phyloP scores from a whole-genome alignment of 805 yeast genomes.

The Kodamaea fukazawae region DNA sequence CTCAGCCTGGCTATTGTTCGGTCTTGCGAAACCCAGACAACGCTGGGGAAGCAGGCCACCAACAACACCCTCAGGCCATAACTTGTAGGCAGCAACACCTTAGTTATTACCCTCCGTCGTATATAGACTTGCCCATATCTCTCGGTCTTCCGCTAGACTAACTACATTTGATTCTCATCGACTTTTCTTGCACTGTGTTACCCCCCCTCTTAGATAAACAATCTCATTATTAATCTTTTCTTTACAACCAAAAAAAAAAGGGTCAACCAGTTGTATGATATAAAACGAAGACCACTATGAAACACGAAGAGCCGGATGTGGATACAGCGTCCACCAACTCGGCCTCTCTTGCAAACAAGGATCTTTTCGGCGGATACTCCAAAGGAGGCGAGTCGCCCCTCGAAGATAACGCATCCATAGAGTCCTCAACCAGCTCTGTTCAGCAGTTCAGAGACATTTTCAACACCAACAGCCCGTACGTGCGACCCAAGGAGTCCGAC shows the following conservation, averaged over 20 bases:
- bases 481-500: slow-evolving; percentile 11
- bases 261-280: not conserved
- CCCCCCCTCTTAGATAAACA: not conserved
- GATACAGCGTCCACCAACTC: slow-evolving; percentile 11
- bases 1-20: no score
- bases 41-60: no score
- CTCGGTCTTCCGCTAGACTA: no score
- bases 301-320: slow-evolving; percentile 9
- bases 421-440: slow-evolving; percentile 11
- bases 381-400: not conserved
- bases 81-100: no score
- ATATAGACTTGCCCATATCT: no score
- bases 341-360: slow-evolving; percentile 11
- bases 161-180: not conserved
- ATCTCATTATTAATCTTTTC: not conserved
- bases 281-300: slow-evolving; percentile 6
- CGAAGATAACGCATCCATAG: slow-evolving; percentile 1
- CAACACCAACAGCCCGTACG: slow-evolving; percentile 4
- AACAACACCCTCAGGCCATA: no score
- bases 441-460: slow-evolving; percentile 11
- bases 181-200: not conserved
- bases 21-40: no score
- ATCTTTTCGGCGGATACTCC: slow-evolving; percentile 5
- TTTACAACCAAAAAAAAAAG: not conserved
- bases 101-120: no score